phyloP scores from a whole-genome alignment of 352 stramenopile species.

The Halophytophthora batemanensis region DNA sequence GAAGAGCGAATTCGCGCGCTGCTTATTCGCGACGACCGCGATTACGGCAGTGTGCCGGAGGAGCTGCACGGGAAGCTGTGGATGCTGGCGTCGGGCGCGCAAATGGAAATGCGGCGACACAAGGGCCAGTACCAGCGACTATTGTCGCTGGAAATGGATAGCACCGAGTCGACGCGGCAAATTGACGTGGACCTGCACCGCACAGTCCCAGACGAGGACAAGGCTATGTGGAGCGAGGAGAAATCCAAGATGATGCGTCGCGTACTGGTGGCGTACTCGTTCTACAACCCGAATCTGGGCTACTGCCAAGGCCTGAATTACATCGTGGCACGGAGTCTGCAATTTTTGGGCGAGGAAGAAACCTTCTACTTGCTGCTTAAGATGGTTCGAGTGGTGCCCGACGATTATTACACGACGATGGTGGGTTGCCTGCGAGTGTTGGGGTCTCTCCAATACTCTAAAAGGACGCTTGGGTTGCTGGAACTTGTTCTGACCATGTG shows the following conservation, averaged over 20 bases:
- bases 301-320: constrained; percentile 91
- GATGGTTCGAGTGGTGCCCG: constrained; percentile 72
- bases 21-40: constrained; percentile 56
- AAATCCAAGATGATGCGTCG: constrained; percentile 72
- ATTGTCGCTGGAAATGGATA: constrained; percentile 46
- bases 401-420: constrained; percentile 90
- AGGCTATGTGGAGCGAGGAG: constrained; percentile 56
- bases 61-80: constrained; percentile 77
- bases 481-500: background rate
- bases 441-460: too few species aligned
- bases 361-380: constrained; percentile 82
- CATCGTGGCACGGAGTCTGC: constrained; percentile 73
- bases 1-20: constrained; percentile 79
- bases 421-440: constrained; percentile 21
- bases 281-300: constrained; percentile 73
- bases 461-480: background rate
- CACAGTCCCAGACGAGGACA: constrained; percentile 66
- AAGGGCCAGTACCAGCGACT: constrained; percentile 56
- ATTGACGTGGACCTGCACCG: constrained; percentile 85
- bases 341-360: constrained; percentile 68
- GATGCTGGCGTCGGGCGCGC: constrained; percentile 73
- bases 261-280: constrained; percentile 83
- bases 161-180: constrained; percentile 69
- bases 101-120: constrained; percentile 59
- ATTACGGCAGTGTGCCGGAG: constrained; percentile 51